Percentiles rank a stretch among this genome's conserved stretches.
Conservation (phyloP, 371 early-diverging fungal species). For the Rhizopus arrhizus region DNA sequence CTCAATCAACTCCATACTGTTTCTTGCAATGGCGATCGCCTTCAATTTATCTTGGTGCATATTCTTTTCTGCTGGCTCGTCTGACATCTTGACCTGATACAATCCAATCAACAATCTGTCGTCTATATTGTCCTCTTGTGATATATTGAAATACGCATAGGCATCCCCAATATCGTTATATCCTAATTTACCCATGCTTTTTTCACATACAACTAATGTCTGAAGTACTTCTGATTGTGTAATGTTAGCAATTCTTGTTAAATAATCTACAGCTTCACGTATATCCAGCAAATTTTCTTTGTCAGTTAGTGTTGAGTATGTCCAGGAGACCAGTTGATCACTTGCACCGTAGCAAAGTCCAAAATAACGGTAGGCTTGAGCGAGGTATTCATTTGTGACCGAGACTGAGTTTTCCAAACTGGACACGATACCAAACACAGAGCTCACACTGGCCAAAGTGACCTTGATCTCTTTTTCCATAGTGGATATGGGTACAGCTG, state of each 20-base stretch:
- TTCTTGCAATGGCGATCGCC: constrained; percentile 35
- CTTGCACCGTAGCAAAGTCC: constrained; percentile 54
- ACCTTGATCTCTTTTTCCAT: constrained; percentile 10
- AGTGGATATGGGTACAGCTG: constrained; percentile 13
- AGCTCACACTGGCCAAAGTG: constrained; percentile 20
- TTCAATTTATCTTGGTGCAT: constrained; percentile 35
- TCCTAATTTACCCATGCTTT: constrained; percentile 50
- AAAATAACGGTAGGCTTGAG: constrained; percentile 35
- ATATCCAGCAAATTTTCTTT: constrained; percentile 33
- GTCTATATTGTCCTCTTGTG: constrained; percentile 31
- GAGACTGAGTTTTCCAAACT: constrained; percentile 19
- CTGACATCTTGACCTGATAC: constrained; percentile 34
- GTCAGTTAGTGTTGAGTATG: constrained; percentile 36
- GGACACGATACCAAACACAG: constrained; percentile 13
- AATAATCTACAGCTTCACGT: constrained; percentile 41
- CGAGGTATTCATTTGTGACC: constrained; percentile 22
- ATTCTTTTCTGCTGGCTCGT: constrained; percentile 36
- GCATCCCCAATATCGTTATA: constrained; percentile 53
- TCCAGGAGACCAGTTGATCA: constrained; percentile 54
- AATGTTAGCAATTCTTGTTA: constrained; percentile 41
- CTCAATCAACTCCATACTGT: constrained; percentile 29
- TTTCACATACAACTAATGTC: constrained; percentile 49
- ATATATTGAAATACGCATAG: constrained; percentile 54
- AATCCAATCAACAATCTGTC: constrained; percentile 37
- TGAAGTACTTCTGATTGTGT: constrained; percentile 42